phyloP scores from a whole-genome alignment of 495 filamentous ascomycete genomes.

The Physcia stellaris region DNA sequence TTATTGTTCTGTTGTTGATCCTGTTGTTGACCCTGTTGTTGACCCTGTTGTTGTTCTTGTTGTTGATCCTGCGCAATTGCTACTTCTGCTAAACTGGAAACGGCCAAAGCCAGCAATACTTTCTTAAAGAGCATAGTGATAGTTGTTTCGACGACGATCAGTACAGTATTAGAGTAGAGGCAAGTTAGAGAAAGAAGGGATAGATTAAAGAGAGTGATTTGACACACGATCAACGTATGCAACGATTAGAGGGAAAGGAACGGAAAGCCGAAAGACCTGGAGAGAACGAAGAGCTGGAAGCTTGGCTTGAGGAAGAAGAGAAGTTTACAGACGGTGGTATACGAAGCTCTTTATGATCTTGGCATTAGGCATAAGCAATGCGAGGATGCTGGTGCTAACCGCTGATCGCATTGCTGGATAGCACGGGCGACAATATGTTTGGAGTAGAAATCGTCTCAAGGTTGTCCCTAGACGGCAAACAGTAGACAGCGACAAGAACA shows the following conservation, averaged over 20 bases:
- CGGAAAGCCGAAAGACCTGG: neutral
- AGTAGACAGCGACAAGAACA: neutral
- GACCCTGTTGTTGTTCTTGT: neutral
- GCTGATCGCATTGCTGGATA: conserved; percentile 2
- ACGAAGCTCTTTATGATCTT: conserved; percentile 1
- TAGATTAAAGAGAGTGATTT: neutral
- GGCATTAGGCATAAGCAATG: conserved; percentile 4
- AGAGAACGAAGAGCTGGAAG: neutral
- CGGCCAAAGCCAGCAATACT: conserved; percentile 1
- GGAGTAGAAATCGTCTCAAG: conserved; percentile 5
- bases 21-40: neutral
- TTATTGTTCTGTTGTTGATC: neutral
- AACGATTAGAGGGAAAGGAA: neutral
- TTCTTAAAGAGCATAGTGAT: conserved; percentile 8
- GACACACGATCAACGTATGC: conserved; percentile 12
- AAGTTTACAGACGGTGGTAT: neutral
- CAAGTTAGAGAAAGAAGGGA: conserved; percentile 3
- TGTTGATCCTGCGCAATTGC: conserved; percentile 2
- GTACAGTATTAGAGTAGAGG: too few species aligned
- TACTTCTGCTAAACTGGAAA: conserved; percentile 6
- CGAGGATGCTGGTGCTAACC: neutral
- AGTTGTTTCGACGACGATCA: too few species aligned
- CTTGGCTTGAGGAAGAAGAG: conserved; percentile 4
- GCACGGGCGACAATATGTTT: neutral
- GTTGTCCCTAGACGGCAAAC: too few species aligned